Base-by-base conservation (phyloP, 371 early-diverging fungal genomes). In the Mucor piriformis region DNA sequence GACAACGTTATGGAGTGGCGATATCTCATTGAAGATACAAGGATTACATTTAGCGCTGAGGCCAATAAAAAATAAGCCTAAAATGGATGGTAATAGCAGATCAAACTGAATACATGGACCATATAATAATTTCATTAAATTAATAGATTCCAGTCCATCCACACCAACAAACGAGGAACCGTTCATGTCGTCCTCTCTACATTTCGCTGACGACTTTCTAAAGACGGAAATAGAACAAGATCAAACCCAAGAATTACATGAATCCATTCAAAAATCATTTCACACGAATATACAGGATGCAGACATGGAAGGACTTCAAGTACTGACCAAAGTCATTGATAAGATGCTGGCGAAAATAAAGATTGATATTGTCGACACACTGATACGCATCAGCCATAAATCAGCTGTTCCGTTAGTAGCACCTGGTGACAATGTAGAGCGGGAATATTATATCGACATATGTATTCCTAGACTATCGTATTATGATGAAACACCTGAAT, bases 201-300 rank as follows among this genome's bases (percentile, higher is more conserved):
- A 89, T 63, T 88, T 95, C 57, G 95, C 95, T 10, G 94, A 88
- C 29, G 92, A 91, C 69, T 94, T 95, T 69, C 59, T 94, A 47
- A 80, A 86, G 23, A 83, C 84, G 25, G 90, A 90, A 58, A 71
- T 83, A 20, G 67, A 79, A 37, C 71, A 69, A 16, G 82, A 83
- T 21, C 83, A 87, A 50, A 79, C 78, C 8, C 76, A 77, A 42
- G 81, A 79, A 33, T 69, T 87, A 15, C 74, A 75, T 38, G 73
- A 82, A 60, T 83, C 86, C 6, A 74, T 87, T 11, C 76, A 82
- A 40, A 79, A 84, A 32, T 82, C 87, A 3, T 64, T 83, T 24
- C 79, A 82, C 27, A 32, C 52, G 1, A 59, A 60, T 11, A 55
- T 57, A 16, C 53, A 63, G 8, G 72, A 77, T 12, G 56, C 69